A percentile compares a stretch with the other conserved stretches of the same genome.
phyloP scores from a whole-genome alignment of 176 grass and related monocot genomes.

The Triticum dicoccoides region DNA sequence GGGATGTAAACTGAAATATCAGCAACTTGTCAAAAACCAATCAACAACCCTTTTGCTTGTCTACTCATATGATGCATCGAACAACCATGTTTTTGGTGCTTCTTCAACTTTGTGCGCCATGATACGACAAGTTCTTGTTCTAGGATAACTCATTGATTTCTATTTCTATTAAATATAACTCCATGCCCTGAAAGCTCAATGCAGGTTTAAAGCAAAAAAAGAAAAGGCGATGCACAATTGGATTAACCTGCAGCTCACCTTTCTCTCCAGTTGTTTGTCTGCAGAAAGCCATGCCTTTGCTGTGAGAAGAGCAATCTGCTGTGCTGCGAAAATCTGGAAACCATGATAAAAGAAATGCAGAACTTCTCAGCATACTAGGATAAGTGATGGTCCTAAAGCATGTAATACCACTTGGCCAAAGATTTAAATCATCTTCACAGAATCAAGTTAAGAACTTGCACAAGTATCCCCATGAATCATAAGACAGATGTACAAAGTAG shows the following conservation, averaged over 20 bases:
- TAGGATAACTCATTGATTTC: neutral
- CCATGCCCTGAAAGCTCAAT: neutral
- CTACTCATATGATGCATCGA: neutral
- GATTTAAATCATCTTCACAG: neutral
- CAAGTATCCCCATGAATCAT: neutral
- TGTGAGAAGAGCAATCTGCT: conserved; percentile 79
- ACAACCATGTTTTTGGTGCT: neutral
- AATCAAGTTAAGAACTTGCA: neutral
- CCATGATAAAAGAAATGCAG: neutral
- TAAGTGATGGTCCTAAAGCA: neutral
- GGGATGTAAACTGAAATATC: neutral
- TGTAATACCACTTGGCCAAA: neutral
- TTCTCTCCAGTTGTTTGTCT: conserved; percentile 74
- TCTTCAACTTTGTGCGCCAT: conserved; percentile 11
- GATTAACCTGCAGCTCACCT: conserved; percentile 39
- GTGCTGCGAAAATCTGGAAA: conserved; percentile 62
- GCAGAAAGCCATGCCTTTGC: conserved; percentile 79
- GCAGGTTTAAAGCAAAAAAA: neutral
- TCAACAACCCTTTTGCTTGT: neutral
- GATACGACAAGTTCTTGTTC: neutral
- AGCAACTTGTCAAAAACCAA: neutral
- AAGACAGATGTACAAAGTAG: conserved; percentile 2
- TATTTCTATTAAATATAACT: neutral
- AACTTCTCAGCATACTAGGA: neutral
- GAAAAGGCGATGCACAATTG: neutral